phyloP scores from a whole-genome alignment of 2,329 filamentous ascomycete genomes.

The Cladosporium oxysporum region DNA sequence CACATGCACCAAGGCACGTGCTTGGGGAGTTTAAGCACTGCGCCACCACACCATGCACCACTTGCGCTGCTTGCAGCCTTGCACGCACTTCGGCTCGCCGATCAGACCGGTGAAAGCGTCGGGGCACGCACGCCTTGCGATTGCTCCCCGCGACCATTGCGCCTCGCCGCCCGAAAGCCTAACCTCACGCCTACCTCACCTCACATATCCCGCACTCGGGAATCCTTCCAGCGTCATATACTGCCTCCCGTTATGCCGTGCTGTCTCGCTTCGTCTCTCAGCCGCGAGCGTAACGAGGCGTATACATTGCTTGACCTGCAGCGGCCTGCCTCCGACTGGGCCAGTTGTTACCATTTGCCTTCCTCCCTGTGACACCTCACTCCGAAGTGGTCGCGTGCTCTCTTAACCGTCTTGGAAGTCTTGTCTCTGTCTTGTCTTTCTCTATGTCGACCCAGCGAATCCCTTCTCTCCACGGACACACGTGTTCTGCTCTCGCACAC shows the following conservation, averaged over 20 bases:
- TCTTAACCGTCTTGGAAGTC: conserved; percentile 1
- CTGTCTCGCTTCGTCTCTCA: neutral
- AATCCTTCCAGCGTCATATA: conserved; percentile 5
- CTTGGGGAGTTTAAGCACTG: neutral
- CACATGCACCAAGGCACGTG: neutral
- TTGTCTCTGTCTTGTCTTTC: neutral
- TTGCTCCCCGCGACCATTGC: neutral
- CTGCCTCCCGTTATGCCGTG: neutral
- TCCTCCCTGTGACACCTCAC: neutral
- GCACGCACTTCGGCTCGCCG: neutral
- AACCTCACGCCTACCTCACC: neutral
- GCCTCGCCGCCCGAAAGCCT: neutral
- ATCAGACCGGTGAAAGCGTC: neutral
- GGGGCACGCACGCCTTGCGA: neutral
- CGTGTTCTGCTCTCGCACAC: neutral
- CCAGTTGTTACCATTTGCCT: neutral
- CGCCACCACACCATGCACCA: neutral
- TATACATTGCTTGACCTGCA: neutral
- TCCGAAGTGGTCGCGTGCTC: conserved; percentile 1
- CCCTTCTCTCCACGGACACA: neutral
- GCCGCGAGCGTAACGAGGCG: neutral
- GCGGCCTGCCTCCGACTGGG: conserved; percentile 3
- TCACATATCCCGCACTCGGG: neutral
- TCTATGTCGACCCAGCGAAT: neutral
- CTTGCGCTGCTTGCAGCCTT: neutral